Evolutionary conservation across 306 rosid genomes (phyloP), one percentile per base, ranked within the genome.

Genomic region (Vigna radiata): DNA sequence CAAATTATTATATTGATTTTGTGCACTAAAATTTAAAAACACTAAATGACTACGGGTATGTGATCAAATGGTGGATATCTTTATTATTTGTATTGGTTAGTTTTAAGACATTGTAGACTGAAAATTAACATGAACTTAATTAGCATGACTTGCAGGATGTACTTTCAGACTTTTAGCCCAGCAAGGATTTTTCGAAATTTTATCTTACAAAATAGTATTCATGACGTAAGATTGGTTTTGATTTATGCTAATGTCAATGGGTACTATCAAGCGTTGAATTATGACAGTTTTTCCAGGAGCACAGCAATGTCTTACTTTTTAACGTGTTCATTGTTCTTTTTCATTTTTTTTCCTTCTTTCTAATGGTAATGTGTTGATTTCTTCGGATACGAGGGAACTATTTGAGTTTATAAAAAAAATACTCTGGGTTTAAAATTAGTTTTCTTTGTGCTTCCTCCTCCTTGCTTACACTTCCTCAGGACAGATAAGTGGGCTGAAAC

Each of bases 401-500:
- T 7, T 33, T 33, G 17, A 72, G 54, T 56, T 46, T 50, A 68
- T 73, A 36, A 12, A 43, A 68, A 53, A 43, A 59, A 70, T 46
- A 29, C 15, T 39, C 33, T 41, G 52, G 15, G 19, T 52, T 49
- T 74, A 39, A 85, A 58, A 58, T 74, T 36, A 71, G 39, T 60
- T 75, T 43, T 76, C 46, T 59, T 33, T 18, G 14, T 77, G 44
- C 70, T 77, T 82, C 39, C 78, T 67, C 54, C 31, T 69, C 60
- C 68, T 78, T 75, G 59, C 72, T 78, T 78, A 67, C 67, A 77
- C 77, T 68, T 82, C 63, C 77, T 76, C 97, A 92, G 97, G 98
- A 95, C 97, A 65, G 98, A 95, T 87, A 95, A 95, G 75, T 95
- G 98, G 98, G 97, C 97, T 52, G 98, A 95, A 88, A 90, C 98